Base-by-base conservation (phyloP, 371 early-diverging fungal species). In the Mycotypha africana region DNA sequence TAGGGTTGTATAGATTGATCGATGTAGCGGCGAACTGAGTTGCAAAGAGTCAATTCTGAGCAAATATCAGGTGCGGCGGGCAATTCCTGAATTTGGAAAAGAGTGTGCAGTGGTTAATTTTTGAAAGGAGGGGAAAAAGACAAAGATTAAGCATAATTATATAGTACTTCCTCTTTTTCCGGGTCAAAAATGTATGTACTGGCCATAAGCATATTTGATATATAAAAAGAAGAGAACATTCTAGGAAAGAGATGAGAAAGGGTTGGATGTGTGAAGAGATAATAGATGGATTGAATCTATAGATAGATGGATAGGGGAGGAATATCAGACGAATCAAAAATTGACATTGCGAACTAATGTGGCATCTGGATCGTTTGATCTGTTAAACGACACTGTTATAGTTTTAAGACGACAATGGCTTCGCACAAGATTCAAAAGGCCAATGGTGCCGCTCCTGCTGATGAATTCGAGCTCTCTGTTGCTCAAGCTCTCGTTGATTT, bases 401-500 rank as follows among this genome's bases (percentile, higher is more conserved):
- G n/a, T 15, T 24, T 24, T 25, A 8, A 25, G 12, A 23, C 26
- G 24, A 31, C 28, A 28, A 76, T 76, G 76, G 71, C 71, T 67
- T 67, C 66, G 48, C 57, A 78, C 68, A 81, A 84, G 76, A 80
- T 84, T 62, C 74, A 81, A 63, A 92, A 94, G 84, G 88, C 90
- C 62, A 76, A 79, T 60, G 89, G 87, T 57, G 69, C 65, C 41
- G 62, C 74, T 54, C 76, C 86, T 64, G 82, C 87, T 58, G 85
- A 88, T 62, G 93, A 89, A 75, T 82, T 93, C 63, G 96, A 96
- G 78, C 82, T 92, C 64, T 78, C 86, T 69, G 88, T 97, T 67
- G 97, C 95, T 67, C 93, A 95, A 76, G 89, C 93, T 68, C 83
- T 97, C 63, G 74, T 86, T 74, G 97, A 97, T 70, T 82, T 97